These are phyloP conservation scores for Udeniomyces megalosporus DNA, from an alignment of 768 basidiomycete species.

Conservation along the genomic window DNA sequence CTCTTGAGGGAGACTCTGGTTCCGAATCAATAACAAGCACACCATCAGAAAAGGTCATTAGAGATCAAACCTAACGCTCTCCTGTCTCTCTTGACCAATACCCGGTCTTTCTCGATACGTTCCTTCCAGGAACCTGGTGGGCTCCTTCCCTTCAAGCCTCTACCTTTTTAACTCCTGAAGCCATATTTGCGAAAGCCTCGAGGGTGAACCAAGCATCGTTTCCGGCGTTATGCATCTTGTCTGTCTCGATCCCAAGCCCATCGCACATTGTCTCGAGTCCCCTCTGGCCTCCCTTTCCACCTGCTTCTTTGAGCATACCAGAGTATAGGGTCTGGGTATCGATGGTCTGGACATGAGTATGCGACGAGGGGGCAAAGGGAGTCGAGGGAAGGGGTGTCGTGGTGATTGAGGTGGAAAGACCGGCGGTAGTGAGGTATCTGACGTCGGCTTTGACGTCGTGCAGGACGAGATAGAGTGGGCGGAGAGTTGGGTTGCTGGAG, in stretches of 20 bases:
- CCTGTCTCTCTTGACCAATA: no score
- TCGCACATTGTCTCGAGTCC: constrained; percentile 47
- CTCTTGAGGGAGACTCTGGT: no score
- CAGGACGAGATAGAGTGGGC: constrained; percentile 36
- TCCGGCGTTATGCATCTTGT: constrained; percentile 53
- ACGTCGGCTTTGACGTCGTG: constrained; percentile 65
- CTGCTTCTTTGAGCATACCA: constrained; percentile 49
- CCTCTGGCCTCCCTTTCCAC: constrained; percentile 34
- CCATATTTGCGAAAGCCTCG: background rate
- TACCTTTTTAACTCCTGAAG: background rate
- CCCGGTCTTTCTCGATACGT: no score
- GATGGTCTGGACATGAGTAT: constrained; percentile 38
- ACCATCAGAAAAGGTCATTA: no score
- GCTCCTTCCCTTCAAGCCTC: no score
- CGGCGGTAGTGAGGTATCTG: constrained; percentile 40
- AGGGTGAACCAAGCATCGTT: constrained; percentile 49
- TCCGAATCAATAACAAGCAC: no score
- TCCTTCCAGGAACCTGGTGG: no score
- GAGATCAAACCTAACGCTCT: no score
- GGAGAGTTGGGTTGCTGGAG: background rate
- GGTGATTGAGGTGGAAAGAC: no score
- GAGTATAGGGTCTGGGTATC: constrained; percentile 62
- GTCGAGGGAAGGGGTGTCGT: constrained; percentile 30
- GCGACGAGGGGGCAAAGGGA: constrained; percentile 19
- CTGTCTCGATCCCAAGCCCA: constrained; percentile 44